A percentile compares a stretch with the other conserved stretches of the same genome.
These are phyloP conservation scores for Aspergillus clavatus DNA, from an alignment of 2,329 filamentous ascomycete genomes.

Conservation along the genomic window DNA sequence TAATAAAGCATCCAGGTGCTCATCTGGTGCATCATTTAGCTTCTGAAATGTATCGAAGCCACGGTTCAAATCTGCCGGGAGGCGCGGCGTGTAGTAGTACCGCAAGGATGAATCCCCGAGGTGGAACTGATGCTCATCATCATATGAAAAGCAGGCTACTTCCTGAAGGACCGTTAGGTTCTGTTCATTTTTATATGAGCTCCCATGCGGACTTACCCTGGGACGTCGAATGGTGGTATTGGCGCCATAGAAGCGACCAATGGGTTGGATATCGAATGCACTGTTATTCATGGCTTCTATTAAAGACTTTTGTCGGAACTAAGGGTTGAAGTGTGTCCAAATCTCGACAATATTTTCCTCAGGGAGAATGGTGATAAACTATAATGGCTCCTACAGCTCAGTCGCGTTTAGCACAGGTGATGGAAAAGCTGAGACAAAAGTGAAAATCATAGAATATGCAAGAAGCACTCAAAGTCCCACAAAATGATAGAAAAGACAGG, in stretches of 20 bases:
- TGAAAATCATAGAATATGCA: background rate
- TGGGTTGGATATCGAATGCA: conserved; percentile 64
- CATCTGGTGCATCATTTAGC: conserved; percentile 74
- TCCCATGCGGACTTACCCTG: conserved; percentile 48
- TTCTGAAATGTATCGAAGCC: conserved; percentile 82
- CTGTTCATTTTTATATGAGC: background rate
- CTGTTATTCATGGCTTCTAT: conserved; percentile 27
- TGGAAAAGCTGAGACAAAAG: background rate
- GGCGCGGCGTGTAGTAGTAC: conserved; percentile 76
- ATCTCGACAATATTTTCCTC: background rate
- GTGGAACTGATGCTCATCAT: conserved; percentile 71
- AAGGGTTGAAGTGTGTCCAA: background rate
- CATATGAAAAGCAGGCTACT: conserved; percentile 89
- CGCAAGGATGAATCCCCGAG: conserved; percentile 73
- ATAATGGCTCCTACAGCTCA: background rate
- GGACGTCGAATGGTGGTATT: conserved; percentile 70
- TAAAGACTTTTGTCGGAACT: background rate
- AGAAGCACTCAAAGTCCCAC: background rate
- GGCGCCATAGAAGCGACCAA: conserved; percentile 61
- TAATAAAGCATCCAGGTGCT: conserved; percentile 81
- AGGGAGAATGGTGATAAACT: background rate
- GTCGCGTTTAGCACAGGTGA: background rate
- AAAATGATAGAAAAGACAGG: background rate
- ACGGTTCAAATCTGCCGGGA: conserved; percentile 68
- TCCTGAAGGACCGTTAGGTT: conserved; percentile 54